These are phyloP conservation scores for Fusarium sambucinum DNA, from an alignment of 2,329 filamentous ascomycete species.

Conservation along the genomic window DNA sequence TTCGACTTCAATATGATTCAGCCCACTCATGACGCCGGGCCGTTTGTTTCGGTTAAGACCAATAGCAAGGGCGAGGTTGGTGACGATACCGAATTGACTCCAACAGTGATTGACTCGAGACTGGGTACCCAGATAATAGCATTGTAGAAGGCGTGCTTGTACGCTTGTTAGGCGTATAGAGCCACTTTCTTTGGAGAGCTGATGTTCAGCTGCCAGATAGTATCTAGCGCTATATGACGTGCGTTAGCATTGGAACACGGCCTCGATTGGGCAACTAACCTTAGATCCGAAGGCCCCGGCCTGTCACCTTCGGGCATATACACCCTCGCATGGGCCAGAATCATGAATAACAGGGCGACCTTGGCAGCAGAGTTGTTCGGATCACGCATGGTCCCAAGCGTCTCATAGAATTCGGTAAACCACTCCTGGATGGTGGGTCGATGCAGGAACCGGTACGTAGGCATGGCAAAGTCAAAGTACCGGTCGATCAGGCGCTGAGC, in stretches of 20 bases:
- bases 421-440: slow-evolving; percentile 63
- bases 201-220: slow-evolving; percentile 52
- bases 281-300: slow-evolving; percentile 43
- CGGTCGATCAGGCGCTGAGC: slow-evolving; percentile 57
- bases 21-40: slow-evolving; percentile 20
- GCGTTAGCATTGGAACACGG: not conserved
- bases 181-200: slow-evolving; percentile 55
- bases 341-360: slow-evolving; percentile 61
- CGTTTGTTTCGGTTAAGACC: slow-evolving; percentile 45
- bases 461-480: slow-evolving; percentile 69
- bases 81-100: slow-evolving; percentile 59
- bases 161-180: slow-evolving; percentile 55
- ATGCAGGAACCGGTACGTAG: slow-evolving; percentile 68
- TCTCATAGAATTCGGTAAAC: slow-evolving; percentile 58
- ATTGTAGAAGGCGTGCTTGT: slow-evolving; percentile 58
- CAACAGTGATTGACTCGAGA: slow-evolving; percentile 63
- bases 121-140: slow-evolving; percentile 58
- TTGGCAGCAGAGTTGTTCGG: slow-evolving; percentile 42
- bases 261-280: not conserved
- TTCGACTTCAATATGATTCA: slow-evolving; percentile 41
- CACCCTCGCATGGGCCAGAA: slow-evolving; percentile 63
- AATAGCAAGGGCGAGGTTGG: slow-evolving; percentile 55
- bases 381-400: slow-evolving; percentile 47
- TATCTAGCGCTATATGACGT: slow-evolving; percentile 34
- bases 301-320: slow-evolving; percentile 52